phyloP scores from a whole-genome alignment of 2,329 filamentous ascomycete species.

The Cercospora sp. region DNA sequence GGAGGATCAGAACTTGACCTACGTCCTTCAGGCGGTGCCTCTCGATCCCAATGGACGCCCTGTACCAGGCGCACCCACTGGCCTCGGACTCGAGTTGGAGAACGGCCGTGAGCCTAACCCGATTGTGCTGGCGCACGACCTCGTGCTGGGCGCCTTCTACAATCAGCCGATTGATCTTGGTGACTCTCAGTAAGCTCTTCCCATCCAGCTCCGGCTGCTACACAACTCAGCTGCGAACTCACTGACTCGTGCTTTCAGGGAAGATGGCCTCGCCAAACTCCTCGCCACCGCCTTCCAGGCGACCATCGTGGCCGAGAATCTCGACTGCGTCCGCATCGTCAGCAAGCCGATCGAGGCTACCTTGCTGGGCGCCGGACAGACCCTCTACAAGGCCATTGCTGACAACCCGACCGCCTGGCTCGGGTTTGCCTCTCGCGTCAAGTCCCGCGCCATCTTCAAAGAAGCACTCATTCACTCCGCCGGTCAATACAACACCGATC shows the following conservation, averaged over 20 bases:
- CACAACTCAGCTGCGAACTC: neutral
- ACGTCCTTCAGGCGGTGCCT: slow-evolving; percentile 18
- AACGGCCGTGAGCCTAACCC: slow-evolving; percentile 24
- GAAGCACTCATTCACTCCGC: slow-evolving; percentile 50
- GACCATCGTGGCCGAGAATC: slow-evolving; percentile 50
- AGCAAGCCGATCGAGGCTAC: slow-evolving; percentile 50
- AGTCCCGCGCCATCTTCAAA: slow-evolving; percentile 48
- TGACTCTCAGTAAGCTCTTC: slow-evolving; percentile 34
- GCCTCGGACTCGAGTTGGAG: slow-evolving; percentile 29
- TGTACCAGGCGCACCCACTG: neutral
- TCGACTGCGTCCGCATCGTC: slow-evolving; percentile 46
- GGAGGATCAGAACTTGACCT: slow-evolving; percentile 14
- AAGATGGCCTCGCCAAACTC: slow-evolving; percentile 42
- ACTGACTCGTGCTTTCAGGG: neutral
- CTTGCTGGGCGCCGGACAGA: slow-evolving; percentile 50
- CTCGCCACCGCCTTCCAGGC: slow-evolving; percentile 47
- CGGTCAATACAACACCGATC: slow-evolving; percentile 43
- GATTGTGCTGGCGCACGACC: slow-evolving; percentile 43
- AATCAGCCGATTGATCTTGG: slow-evolving; percentile 45
- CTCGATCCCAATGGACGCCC: slow-evolving; percentile 29
- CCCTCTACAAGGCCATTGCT: slow-evolving; percentile 49
- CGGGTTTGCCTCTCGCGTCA: slow-evolving; percentile 48
- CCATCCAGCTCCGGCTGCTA: neutral
- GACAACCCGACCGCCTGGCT: slow-evolving; percentile 49
- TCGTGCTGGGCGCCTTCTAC: slow-evolving; percentile 52